Percentiles rank a stretch among this genome's conserved stretches.
Evolutionary conservation across 306 rosid genomes (phyloP).

Genomic region (Cucumis melo): DNA sequence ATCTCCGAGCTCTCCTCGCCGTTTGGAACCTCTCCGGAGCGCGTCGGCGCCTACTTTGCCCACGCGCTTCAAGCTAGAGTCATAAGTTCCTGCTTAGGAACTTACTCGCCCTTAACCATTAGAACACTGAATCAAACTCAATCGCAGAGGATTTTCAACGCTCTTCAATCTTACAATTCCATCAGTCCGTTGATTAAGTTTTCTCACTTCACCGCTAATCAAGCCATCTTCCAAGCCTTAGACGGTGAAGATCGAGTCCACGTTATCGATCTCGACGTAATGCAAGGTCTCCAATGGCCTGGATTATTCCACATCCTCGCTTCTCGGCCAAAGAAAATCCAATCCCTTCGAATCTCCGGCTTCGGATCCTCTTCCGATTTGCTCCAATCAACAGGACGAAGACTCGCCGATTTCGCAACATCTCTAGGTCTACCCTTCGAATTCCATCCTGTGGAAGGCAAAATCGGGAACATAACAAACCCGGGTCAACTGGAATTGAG

Average conservation of each 20-base stretch:
- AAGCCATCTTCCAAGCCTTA: conserved; percentile 80
- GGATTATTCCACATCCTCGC: conserved; percentile 95
- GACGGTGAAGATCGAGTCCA: conserved; percentile 93
- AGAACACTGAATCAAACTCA: conserved; percentile 40
- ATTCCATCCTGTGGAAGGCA: conserved; percentile 73
- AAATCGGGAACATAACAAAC: conserved; percentile 66
- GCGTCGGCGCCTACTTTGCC: conserved; percentile 79
- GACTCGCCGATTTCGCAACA: conserved; percentile 84
- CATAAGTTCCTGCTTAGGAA: conserved; percentile 58
- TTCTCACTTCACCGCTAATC: conserved; percentile 98
- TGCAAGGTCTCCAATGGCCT: conserved; percentile 99
- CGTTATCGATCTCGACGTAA: conserved; percentile 86
- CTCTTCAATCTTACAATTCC: conserved; percentile 82
- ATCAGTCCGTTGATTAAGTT: conserved; percentile 73
- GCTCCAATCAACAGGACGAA: conserved; percentile 64
- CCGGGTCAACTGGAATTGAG: conserved; percentile 58
- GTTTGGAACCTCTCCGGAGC: conserved; percentile 74
- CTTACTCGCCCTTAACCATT: conserved; percentile 44
- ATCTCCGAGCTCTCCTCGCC: conserved; percentile 80
- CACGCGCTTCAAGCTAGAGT: conserved; percentile 93
- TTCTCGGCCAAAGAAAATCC: conserved; percentile 64
- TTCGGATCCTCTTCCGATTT: conserved; percentile 84
- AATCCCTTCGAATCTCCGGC: conserved; percentile 77
- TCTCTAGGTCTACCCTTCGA: conserved; percentile 75
- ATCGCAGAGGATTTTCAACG: conserved; percentile 68